Evolutionary conservation across 2,329 filamentous ascomycete genomes (phyloP), one percentile per base, ranked within the genome.

Genomic region (Blastomyces gilchristii): DNA sequence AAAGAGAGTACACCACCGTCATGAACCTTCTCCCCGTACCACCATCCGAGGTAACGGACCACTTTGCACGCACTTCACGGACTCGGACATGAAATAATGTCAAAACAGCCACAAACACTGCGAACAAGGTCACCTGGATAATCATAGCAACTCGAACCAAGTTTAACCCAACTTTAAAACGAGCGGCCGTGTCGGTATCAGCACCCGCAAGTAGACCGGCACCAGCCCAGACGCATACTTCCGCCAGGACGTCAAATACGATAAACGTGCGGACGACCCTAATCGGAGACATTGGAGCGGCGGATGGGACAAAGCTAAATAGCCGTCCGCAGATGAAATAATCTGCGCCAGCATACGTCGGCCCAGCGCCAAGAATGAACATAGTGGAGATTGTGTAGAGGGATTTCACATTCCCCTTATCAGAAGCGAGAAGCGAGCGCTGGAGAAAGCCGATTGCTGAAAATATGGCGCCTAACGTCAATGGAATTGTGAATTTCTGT

Each of bases 261-360:
- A 65, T 60, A 45, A 65, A 65, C 8, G 58, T 63, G 39, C 61
- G 57, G 34, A 63, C 63, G 14, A 57, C 59, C 25, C 61, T 31
- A 22, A 65, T 25, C 1, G 63, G 63, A 31, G 63, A 65, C 37
- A 65, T 63, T 16, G 61, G 63, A 31, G 63, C 61, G 25, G 57
- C 63, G 8, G 34, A 60, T 31, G 60, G 56, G 47, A 65, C 50
- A 52, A 60, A 65, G 41, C 63, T 65, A 22, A 65, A 65, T 9
- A 65, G 28, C 1, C 63, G 61, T 1, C 63, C 63, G 14, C 63
- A 65, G 31, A 63, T 62, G 43, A 65, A 63, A 43, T 65, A 65
- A 52, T 65, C 63, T 56, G 61, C 63, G 16, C 61, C 63, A n/a
- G 63, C 63, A 43, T 65, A 65, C 14, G 63, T 65, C 12, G 63